phyloP scores from a whole-genome alignment of 352 stramenopile species.

The Globisporangium emineosum region DNA sequence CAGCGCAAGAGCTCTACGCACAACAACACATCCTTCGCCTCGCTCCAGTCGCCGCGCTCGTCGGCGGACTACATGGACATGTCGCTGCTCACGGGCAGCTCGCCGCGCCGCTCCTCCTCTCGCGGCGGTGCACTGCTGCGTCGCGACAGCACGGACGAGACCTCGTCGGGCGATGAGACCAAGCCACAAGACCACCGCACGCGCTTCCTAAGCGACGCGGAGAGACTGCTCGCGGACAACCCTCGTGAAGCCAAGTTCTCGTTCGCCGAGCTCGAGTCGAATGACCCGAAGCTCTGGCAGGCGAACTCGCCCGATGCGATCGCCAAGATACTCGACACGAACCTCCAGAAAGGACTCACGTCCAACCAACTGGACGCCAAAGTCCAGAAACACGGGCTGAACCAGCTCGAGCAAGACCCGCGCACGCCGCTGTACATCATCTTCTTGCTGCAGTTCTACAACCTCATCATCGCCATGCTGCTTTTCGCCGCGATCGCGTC shows the following conservation, averaged over 20 bases:
- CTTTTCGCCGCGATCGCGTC: slow-evolving; percentile 55
- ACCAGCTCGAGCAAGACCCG: slow-evolving; percentile 62
- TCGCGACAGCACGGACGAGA: slow-evolving; percentile 18
- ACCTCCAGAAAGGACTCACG: slow-evolving; percentile 44
- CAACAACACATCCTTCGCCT: neutral
- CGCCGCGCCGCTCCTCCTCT: slow-evolving; percentile 11
- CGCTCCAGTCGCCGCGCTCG: slow-evolving; percentile 13
- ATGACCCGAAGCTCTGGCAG: slow-evolving; percentile 38
- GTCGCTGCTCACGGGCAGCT: neutral
- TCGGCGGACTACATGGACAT: slow-evolving; percentile 21
- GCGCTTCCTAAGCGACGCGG: slow-evolving; percentile 60
- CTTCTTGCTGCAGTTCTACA: slow-evolving; percentile 80
- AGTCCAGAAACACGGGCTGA: slow-evolving; percentile 43
- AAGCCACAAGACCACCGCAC: slow-evolving; percentile 33
- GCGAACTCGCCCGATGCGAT: slow-evolving; percentile 34
- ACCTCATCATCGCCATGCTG: slow-evolving; percentile 70
- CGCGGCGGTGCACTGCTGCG: slow-evolving; percentile 25
- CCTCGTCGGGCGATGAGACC: slow-evolving; percentile 5
- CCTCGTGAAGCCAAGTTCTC: slow-evolving; percentile 42
- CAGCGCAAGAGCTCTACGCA: slow-evolving; percentile 12
- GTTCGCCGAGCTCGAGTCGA: slow-evolving; percentile 52
- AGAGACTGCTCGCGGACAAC: slow-evolving; percentile 52
- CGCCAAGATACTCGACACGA: slow-evolving; percentile 49
- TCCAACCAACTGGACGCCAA: slow-evolving; percentile 38
- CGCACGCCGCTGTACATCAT: slow-evolving; percentile 55